Evolutionary conservation across 2,329 filamentous ascomycete genomes (phyloP).

Genomic region (Epichloe uncinata): DNA sequence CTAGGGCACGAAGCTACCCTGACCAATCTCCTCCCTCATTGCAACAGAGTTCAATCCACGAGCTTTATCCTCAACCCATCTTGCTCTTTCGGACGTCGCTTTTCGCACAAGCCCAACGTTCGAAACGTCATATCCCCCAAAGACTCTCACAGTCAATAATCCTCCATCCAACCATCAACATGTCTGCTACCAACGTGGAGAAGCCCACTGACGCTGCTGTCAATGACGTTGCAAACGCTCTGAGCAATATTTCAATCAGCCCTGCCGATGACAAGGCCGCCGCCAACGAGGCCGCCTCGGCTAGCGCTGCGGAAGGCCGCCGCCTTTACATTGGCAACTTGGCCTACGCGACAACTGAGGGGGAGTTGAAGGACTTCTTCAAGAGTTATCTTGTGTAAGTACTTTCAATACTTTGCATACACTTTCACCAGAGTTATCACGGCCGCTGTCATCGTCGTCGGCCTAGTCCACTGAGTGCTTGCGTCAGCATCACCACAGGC

Average conservation of each 20-base stretch:
- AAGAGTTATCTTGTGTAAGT: conserved; percentile 98
- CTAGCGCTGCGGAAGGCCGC: conserved; percentile 96
- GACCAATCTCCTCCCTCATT: conserved; percentile 42
- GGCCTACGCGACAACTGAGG: conserved; percentile 99
- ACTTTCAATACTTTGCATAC: neutral
- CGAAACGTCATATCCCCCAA: conserved; percentile 24
- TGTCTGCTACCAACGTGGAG: conserved; percentile 63
- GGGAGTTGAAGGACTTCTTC: conserved; percentile 99
- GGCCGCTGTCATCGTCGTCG: neutral
- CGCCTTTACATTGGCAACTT: conserved; percentile 99
- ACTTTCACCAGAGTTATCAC: neutral
- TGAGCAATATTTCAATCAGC: conserved; percentile 58
- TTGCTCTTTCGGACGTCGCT: conserved; percentile 31
- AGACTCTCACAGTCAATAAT: conserved; percentile 34
- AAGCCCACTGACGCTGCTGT: conserved; percentile 52
- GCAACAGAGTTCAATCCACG: conserved; percentile 54
- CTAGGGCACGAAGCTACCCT: conserved; percentile 93
- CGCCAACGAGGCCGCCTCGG: conserved; percentile 81
- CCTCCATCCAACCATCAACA: conserved; percentile 43
- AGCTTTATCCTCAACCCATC: conserved; percentile 19
- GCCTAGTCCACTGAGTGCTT: neutral
- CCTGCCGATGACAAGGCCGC: conserved; percentile 41
- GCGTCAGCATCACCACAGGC: neutral
- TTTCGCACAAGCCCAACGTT: conserved; percentile 21
- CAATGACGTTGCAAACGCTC: conserved; percentile 63